Evolutionary conservation across 2,329 filamentous ascomycete genomes (phyloP), one percentile per base, ranked within the genome.

Genomic region (Pseudogymnoascus sp.): DNA sequence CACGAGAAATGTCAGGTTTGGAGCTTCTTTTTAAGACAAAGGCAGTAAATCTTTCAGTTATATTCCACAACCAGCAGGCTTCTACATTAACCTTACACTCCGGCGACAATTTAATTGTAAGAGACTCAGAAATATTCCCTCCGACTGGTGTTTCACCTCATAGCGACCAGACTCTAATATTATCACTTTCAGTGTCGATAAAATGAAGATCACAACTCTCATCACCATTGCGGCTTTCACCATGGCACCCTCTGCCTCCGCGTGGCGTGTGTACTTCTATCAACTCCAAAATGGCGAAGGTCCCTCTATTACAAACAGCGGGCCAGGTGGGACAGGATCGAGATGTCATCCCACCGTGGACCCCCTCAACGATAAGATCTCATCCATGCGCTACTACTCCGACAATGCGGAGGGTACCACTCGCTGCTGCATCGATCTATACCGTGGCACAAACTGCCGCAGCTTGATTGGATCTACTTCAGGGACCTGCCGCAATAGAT

Each of bases 191-290:
- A 38, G 35, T 3, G 35, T 8, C 35, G 7, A 38, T 16, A 38
- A n/a, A 34, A 58, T 58, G 54, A 58, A 58, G 54, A 9, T 58
- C 54, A 9, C 54, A 6, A 5, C 16, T 4, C 7, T 37, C 54
- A 8, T 39, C 28, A 39, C 54, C 54, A 8, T 12, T 4, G n/a
- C 34, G 9, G 54, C 54, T 12, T 28, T 58, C 32, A 8, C 54
- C 54, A 14, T 58, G 4, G 8, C 22, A 14, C 54, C 54, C 28
- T 38, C 32, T 14, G 25, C 35, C 3, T 18, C 54, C 12, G 54
- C 54, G 4, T 58, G 54, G 54, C 25, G 54, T 8, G 28, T 58
- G 6, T 58, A 58, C 54, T 38, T 58, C 54, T 58, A 39, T 8
- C 54, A 58, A n/a, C 54, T 58, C 35, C 14, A 58, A 16, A 8